Evolutionary conservation across 495 filamentous ascomycete species (phyloP).

Genomic region (Glarea lozoyensis): DNA sequence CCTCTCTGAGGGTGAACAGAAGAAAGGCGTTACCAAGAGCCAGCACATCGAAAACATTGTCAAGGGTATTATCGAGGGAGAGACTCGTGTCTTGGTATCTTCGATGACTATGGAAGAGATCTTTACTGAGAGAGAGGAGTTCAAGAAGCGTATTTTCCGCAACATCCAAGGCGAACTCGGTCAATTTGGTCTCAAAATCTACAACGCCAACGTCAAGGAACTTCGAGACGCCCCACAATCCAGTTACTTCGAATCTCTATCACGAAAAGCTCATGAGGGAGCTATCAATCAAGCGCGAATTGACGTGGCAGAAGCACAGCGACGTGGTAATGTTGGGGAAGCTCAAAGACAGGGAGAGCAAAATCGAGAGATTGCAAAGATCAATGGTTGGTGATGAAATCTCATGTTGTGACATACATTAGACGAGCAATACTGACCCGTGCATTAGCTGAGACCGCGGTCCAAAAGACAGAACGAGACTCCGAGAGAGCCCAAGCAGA

Average conservation of each 20-base stretch:
- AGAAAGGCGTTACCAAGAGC: conserved; percentile 19
- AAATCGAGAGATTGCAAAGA: conserved; percentile 73
- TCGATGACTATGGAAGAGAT: conserved; percentile 70
- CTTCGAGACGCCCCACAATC: conserved; percentile 68
- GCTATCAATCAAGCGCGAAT: conserved; percentile 70
- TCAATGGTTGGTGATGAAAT: conserved; percentile 26
- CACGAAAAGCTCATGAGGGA: conserved; percentile 74
- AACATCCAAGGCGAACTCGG: conserved; percentile 69
- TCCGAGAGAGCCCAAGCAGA: conserved; percentile 71
- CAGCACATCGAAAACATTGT: conserved; percentile 73
- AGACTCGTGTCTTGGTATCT: conserved; percentile 68
- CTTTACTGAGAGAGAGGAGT: conserved; percentile 64
- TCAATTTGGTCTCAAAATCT: conserved; percentile 65
- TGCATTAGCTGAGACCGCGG: conserved; percentile 62
- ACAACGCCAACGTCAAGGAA: conserved; percentile 78
- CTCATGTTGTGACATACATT: neutral
- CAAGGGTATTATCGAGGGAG: conserved; percentile 82
- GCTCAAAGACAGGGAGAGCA: conserved; percentile 67
- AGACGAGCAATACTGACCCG: neutral
- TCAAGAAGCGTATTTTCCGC: conserved; percentile 67
- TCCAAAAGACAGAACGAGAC: conserved; percentile 74
- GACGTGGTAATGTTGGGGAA: conserved; percentile 71
- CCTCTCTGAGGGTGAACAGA: conserved; percentile 47
- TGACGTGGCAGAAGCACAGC: conserved; percentile 71
- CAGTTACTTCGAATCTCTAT: conserved; percentile 70